phyloP scores from a whole-genome alignment of 1,284 basidiomycete species.

The Ceratobasidium sp. region DNA sequence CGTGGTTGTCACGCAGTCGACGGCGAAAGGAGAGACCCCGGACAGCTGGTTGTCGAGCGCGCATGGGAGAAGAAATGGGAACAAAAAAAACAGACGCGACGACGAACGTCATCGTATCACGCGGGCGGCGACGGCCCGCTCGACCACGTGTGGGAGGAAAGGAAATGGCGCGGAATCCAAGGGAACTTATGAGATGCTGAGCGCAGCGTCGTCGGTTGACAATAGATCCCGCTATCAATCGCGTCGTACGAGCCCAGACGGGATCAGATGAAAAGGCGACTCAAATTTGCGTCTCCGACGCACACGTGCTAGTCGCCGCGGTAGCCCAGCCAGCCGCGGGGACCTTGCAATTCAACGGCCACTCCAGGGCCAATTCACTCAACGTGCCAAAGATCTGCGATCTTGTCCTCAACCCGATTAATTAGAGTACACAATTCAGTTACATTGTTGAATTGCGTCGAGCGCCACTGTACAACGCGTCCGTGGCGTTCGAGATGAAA shows the following conservation, averaged over 20 bases:
- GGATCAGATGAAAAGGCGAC: too few species aligned
- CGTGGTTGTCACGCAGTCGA: slow-evolving; percentile 17
- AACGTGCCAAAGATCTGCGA: not conserved
- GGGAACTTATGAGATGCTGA: too few species aligned
- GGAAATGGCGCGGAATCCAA: not conserved
- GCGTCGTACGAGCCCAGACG: too few species aligned
- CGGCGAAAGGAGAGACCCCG: not conserved
- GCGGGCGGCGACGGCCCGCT: too few species aligned
- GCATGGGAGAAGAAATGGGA: not conserved
- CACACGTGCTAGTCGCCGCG: too few species aligned
- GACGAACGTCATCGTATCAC: too few species aligned
- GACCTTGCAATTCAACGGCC: not conserved
- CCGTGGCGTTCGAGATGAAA: not conserved
- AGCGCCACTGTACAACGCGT: slow-evolving; percentile 1
- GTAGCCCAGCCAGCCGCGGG: too few species aligned
- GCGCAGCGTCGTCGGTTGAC: not conserved
- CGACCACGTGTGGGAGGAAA: too few species aligned
- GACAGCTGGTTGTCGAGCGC: slow-evolving; percentile 1
- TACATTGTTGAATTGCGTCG: not conserved
- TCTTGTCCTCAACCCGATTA: slow-evolving; percentile 2
- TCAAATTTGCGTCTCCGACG: too few species aligned
- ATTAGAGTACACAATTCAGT: slow-evolving; percentile 16
- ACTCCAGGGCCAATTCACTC: not conserved
- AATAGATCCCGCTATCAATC: too few species aligned
- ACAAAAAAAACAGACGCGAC: not conserved